Percentiles rank a stretch among this genome's conserved stretches.
phyloP scores from a whole-genome alignment of 2,329 filamentous ascomycete species.

The Cladorrhinum sp. region DNA sequence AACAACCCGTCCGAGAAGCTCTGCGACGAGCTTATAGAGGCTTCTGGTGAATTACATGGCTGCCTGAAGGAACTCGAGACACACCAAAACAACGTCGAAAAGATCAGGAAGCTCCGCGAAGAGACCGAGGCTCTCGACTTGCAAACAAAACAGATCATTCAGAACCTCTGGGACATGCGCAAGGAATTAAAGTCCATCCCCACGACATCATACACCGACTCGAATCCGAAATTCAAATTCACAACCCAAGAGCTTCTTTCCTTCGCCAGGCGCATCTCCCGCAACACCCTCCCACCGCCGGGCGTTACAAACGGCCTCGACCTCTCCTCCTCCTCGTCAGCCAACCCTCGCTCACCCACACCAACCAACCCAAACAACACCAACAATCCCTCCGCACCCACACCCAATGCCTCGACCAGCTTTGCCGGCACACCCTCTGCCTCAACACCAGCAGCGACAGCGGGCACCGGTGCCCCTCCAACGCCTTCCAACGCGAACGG shows the following conservation, averaged over 20 bases:
- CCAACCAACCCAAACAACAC: too few relatives aligned
- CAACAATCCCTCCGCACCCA: neutral
- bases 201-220: slow-evolving; percentile 44
- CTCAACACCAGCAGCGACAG: slow-evolving; percentile 25
- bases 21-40: slow-evolving; percentile 66
- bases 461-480: slow-evolving; percentile 14
- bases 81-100: slow-evolving; percentile 72
- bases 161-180: slow-evolving; percentile 67
- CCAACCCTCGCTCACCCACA: slow-evolving; percentile 22
- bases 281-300: slow-evolving; percentile 71
- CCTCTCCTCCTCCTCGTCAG: slow-evolving; percentile 2
- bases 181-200: slow-evolving; percentile 67
- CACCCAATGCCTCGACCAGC: neutral
- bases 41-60: slow-evolving; percentile 64
- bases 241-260: slow-evolving; percentile 70
- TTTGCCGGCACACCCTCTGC: slow-evolving; percentile 24
- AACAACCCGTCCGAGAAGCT: slow-evolving; percentile 72
- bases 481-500: slow-evolving; percentile 27
- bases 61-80: slow-evolving; percentile 64
- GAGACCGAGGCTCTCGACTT: slow-evolving; percentile 64
- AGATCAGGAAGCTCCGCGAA: slow-evolving; percentile 65
- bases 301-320: slow-evolving; percentile 43
- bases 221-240: slow-evolving; percentile 50
- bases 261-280: slow-evolving; percentile 77
- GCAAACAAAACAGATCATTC: slow-evolving; percentile 69